These are phyloP conservation scores for Vaccinium corymbosum DNA, from an alignment of 148 eudicot species.

Conservation along the genomic window DNA sequence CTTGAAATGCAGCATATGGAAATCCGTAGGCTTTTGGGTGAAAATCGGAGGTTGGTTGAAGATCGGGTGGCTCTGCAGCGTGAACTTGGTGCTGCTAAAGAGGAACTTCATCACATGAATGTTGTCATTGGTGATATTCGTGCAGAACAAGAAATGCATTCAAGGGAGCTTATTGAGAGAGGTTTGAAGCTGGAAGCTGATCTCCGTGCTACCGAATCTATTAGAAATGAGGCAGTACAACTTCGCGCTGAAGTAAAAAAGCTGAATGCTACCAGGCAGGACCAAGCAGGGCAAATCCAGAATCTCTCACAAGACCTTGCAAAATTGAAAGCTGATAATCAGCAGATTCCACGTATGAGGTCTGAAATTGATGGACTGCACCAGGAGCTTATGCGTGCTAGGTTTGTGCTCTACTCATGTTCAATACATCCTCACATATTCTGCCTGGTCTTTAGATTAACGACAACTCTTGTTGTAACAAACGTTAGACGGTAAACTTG, in stretches of 20 bases:
- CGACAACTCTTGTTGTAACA: not conserved
- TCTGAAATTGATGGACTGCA: constrained; percentile 65
- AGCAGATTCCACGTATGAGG: constrained; percentile 72
- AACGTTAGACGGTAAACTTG: not conserved
- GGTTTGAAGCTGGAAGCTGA: constrained; percentile 84
- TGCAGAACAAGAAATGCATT: constrained; percentile 67
- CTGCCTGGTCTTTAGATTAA: constrained; percentile 1
- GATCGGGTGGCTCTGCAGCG: constrained; percentile 74
- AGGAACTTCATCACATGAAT: constrained; percentile 76
- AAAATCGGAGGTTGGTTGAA: constrained; percentile 78
- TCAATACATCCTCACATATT: not conserved
- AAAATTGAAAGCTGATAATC: constrained; percentile 63
- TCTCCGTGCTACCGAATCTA: constrained; percentile 71
- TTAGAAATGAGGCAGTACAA: constrained; percentile 60
- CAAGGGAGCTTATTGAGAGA: constrained; percentile 82
- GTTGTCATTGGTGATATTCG: constrained; percentile 61
- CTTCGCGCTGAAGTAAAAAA: constrained; percentile 72
- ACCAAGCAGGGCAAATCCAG: constrained; percentile 64
- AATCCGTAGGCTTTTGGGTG: constrained; percentile 73
- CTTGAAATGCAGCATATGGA: constrained; percentile 76
- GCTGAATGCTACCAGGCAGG: constrained; percentile 58
- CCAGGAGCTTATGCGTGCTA: constrained; percentile 83
- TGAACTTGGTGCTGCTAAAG: constrained; percentile 72
- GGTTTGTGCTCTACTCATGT: constrained; percentile 41
- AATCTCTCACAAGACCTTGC: constrained; percentile 61